These are phyloP conservation scores for Zymoseptoria crescenta DNA, from an alignment of 2,329 filamentous ascomycete genomes.

Conservation along the genomic window DNA sequence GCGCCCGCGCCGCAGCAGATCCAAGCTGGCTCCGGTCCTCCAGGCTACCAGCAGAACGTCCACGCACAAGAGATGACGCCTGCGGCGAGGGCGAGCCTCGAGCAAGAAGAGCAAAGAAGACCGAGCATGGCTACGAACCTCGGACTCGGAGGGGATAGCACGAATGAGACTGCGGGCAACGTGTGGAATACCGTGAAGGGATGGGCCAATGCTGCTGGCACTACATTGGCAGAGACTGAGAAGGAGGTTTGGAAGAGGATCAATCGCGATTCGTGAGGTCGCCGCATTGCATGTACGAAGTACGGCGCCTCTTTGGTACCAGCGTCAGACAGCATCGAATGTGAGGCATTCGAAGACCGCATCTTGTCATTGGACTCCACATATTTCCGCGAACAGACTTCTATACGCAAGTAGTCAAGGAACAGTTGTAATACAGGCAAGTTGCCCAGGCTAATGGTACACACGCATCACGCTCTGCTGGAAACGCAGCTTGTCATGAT, in stretches of 20 bases:
- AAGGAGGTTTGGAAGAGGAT: constrained; percentile 42
- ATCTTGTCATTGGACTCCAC: neutral
- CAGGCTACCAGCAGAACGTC: constrained; percentile 42
- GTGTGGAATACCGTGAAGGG: constrained; percentile 35
- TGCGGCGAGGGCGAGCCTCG: constrained; percentile 28
- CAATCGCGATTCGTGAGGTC: constrained; percentile 19
- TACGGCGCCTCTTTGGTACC: neutral
- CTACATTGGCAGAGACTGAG: constrained; percentile 38
- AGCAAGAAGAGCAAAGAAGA: constrained; percentile 18
- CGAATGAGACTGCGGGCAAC: constrained; percentile 16
- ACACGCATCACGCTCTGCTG: constrained; percentile 19
- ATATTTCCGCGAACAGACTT: constrained; percentile 11
- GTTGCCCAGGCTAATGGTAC: constrained; percentile 27
- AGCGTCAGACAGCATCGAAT: neutral
- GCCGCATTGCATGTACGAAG: neutral
- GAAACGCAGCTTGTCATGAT: constrained; percentile 3
- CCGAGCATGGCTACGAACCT: constrained; percentile 14
- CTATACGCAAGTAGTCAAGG: constrained; percentile 25
- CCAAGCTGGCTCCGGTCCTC: constrained; percentile 33
- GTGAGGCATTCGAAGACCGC: neutral
- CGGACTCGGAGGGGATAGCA: constrained; percentile 19
- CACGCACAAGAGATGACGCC: constrained; percentile 35
- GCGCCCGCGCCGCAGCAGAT: constrained; percentile 22
- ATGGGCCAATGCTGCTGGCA: constrained; percentile 36
- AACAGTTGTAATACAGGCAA: constrained; percentile 28